phyloP scores from a whole-genome alignment of 1,139 yeast genomes.

The Debaryomycetaceae sp. region DNA sequence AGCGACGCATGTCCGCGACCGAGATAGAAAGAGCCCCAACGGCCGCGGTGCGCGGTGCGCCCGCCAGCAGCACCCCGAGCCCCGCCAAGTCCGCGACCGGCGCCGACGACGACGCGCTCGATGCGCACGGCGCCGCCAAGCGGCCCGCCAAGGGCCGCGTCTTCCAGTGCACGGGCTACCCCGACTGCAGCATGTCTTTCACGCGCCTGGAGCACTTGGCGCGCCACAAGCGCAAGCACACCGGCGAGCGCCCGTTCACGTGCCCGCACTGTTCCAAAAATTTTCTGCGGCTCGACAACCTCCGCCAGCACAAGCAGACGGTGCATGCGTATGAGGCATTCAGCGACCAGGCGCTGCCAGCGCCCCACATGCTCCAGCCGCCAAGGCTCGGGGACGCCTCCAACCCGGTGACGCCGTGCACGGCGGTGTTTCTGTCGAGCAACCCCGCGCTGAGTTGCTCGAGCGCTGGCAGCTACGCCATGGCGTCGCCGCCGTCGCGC shows the following conservation, averaged over 20 bases:
- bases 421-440: conserved; percentile 5
- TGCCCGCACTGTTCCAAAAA: conserved; percentile 79
- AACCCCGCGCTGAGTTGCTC: conserved; percentile 1
- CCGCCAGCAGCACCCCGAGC: too few relatives aligned
- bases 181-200: conserved; percentile 84
- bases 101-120: conserved; percentile 3
- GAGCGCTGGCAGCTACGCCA: conserved; percentile 2
- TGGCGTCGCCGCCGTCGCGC: background rate
- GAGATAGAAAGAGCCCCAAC: background rate
- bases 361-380: conserved; percentile 12
- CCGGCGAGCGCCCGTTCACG: conserved; percentile 92
- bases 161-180: conserved; percentile 83
- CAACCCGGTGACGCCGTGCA: conserved; percentile 7
- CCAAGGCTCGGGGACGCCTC: too few relatives aligned
- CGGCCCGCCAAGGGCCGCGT: conserved; percentile 55
- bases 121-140: conserved; percentile 15
- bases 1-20: conserved; percentile 4
- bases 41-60: too few relatives aligned
- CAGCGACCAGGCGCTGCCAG: conserved; percentile 15
- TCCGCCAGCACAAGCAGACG: conserved; percentile 89
- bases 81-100: conserved; percentile 4
- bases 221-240: conserved; percentile 86
- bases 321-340: conserved; percentile 79
- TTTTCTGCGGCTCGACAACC: conserved; percentile 80
- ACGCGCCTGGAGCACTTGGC: conserved; percentile 89